Evolutionary conservation across 1,284 basidiomycete species (phyloP).

Genomic region (Chalciporus piperatoides): DNA sequence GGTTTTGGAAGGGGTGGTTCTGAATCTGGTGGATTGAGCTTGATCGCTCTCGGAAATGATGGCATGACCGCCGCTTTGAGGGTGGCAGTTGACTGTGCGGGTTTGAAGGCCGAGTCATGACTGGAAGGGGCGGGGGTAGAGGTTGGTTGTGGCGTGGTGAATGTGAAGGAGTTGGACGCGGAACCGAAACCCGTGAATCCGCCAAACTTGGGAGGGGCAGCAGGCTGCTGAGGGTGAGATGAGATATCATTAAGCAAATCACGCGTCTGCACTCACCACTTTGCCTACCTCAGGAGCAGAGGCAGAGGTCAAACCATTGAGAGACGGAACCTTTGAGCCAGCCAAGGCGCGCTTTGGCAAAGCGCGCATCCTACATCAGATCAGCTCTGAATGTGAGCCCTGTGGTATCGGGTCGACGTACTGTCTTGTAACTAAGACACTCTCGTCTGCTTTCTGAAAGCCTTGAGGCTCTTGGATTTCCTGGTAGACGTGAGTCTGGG

Average conservation of each 20-base stretch:
- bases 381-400: conserved; percentile 4
- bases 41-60: conserved; percentile 11
- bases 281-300: conserved; percentile 16
- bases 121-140: conserved; percentile 28
- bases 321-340: conserved; percentile 22
- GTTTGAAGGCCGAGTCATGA: conserved; percentile 21
- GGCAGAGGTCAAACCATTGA: conserved; percentile 24
- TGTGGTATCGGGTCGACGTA: conserved; percentile 31
- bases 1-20: conserved; percentile 12
- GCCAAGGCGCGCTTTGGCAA: conserved; percentile 48
- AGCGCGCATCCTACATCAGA: conserved; percentile 47
- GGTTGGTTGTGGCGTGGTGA: conserved; percentile 21
- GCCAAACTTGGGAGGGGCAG: conserved; percentile 38
- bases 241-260: conserved; percentile 7
- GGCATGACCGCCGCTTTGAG: conserved; percentile 22
- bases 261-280: conserved; percentile 25
- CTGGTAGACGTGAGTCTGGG: conserved; percentile 27
- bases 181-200: conserved; percentile 50
- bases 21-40: conserved; percentile 1
- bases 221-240: conserved; percentile 18
- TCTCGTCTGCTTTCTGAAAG: conserved; percentile 57
- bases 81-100: conserved; percentile 16
- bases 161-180: conserved; percentile 33
- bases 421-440: conserved; percentile 48
- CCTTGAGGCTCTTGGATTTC: conserved; percentile 41